Base-by-base conservation (phyloP, 1,284 basidiomycete species). In the Macrocystidia cucumis region DNA sequence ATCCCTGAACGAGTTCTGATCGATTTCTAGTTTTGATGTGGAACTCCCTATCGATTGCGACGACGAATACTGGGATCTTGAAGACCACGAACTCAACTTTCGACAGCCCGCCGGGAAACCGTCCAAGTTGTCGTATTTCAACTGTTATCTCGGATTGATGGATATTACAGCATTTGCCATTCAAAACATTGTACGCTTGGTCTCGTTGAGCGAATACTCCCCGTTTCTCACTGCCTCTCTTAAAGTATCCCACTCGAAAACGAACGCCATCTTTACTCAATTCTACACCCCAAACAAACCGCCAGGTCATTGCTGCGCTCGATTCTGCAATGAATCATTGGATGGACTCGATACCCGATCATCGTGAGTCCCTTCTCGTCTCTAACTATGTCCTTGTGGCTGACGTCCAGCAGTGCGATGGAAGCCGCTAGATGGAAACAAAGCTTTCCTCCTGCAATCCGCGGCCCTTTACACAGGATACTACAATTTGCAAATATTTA, bases 281-380 rank as follows among this genome's bases (percentile, higher is more conserved):
- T 12, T 39, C 46, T n/a, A 40, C 41, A 2, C 45, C 48, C 9
- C 58, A 65, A 11, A 67, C 68, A 13, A 72, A 78, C 38, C 69
- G 76, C 33, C 66, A 74, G 26, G 65, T 74, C 13, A 72, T 83
- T 9, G 64, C 73, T 14, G 75, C 78, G 32, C 56, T 82, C 7
- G 79, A 84, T 54, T 75, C 74, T 5, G 70, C 70, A 1, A 62
- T 83, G 51, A 82, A 83, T 49, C 63, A 69, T 8, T 83, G 78
- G 79, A 70, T 80, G 38, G 72, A 79, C 41, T 60, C 65, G 3
- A 64, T 84, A 7, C 79, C 80, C 2, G 63, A 68, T 28, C 72
- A 76, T 49, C 59, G 62, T 73, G 51, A 37, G 67, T 56, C 9
- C 24, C 2, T 33, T 32, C 16, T 16, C 21, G 24, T 9, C 5